These are phyloP conservation scores for Ceratocystis albifundus DNA, from an alignment of 2,329 filamentous ascomycete species.

Conservation along the genomic window DNA sequence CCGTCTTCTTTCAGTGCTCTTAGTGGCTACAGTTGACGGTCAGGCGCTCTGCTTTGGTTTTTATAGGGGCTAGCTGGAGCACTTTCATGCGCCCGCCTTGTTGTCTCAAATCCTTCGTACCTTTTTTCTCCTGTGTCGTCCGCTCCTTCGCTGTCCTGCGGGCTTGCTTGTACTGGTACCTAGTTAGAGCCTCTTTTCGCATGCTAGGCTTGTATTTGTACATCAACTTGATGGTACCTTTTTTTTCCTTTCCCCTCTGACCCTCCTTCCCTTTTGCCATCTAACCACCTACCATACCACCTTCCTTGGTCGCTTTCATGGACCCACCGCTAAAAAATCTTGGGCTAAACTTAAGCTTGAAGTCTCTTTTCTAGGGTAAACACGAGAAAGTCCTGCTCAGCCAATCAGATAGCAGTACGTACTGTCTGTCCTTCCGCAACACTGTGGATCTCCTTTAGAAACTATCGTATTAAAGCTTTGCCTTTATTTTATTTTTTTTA, in stretches of 20 bases:
- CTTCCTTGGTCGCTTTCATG: neutral
- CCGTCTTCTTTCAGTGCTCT: neutral
- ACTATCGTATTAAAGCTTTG: neutral
- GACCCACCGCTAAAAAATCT: neutral
- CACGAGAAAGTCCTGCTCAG: slow-evolving; percentile 15
- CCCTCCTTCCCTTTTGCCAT: neutral
- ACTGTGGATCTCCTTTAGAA: neutral
- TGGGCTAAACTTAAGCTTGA: slow-evolving; percentile 12
- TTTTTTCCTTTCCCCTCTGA: neutral
- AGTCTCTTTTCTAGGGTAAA: slow-evolving; percentile 15
- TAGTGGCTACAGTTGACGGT: neutral
- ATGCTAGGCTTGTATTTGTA: neutral
- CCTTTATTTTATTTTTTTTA: neutral
- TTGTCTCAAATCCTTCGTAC: neutral
- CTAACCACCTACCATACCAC: neutral
- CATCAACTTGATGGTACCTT: neutral
- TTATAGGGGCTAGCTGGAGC: neutral
- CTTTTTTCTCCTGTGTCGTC: neutral
- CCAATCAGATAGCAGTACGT: neutral
- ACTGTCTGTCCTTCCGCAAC: neutral
- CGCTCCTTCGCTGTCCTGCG: neutral
- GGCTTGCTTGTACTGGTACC: neutral
- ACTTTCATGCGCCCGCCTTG: neutral
- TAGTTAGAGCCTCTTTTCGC: neutral
- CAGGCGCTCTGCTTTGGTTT: neutral